Base-by-base conservation (phyloP, 73 alveolate genomes). In the Paramecium sonneborni region DNA sequence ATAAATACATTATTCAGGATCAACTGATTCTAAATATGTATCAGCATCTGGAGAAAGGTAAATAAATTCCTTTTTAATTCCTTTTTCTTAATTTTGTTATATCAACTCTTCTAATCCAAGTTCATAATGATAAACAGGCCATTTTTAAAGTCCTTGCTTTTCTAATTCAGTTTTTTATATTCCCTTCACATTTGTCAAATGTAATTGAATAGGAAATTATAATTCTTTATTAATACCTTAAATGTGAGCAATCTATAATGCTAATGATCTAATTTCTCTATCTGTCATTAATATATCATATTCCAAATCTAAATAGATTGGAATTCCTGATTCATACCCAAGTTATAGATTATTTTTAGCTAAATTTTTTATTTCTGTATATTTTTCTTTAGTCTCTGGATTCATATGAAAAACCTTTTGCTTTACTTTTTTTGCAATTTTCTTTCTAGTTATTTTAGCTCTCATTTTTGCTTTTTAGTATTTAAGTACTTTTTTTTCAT, bases 31-130 rank as follows among this genome's bases (percentile, higher is more conserved):
- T 46, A 79, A 46, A 43, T 43, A 79, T 34, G 46, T 35, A 21
- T 79, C 90, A 3, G 90, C 90, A 79, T 79, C 90, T 24, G 90
- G 90, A 34, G 76, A 39, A 8, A 79, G 55, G 15, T 79, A 79
- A 3, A 79, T 79, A 24, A 79, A 79, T 15, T 79, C 88, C 30
- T 46, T 79, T 14, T n/a, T 9, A 43, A 79, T 20, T 43, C 44
- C 44, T 26, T 62, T 30, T 62, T 62, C 43, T 9, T 23, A 18
- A 23, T 2, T 34, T 23, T 41, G 18, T 43, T 79, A 23, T 10
- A 79, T 37, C 12, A 76, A 76, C 20, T 76, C 90, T 12, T 79
- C 39, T 24, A 79, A 46, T 30, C 74, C 90, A 20, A 18, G 6
- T 24, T 79, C 90, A 39, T 79, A 79, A 6, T 38, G 70, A 79